Percentiles rank a stretch among this genome's conserved stretches.
Conservation (phyloP, 805 yeast genomes). For the Pichia kluyveri region DNA sequence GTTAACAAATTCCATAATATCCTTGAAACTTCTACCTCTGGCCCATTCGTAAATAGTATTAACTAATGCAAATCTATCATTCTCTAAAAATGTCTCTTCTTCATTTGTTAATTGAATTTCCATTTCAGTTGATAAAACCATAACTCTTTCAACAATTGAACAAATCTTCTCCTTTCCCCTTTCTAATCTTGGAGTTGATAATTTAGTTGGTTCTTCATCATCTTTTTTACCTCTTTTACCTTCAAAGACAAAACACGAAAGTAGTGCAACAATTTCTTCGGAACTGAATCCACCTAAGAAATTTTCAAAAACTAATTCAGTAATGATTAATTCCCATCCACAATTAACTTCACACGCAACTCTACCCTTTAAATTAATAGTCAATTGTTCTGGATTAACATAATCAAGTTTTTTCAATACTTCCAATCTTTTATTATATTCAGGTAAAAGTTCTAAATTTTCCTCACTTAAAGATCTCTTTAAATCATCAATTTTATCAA, state of each 20-base stretch:
- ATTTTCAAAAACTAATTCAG: conserved; percentile 85
- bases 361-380: conserved; percentile 80
- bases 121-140: conserved; percentile 51
- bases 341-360: conserved; percentile 82
- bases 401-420: conserved; percentile 75
- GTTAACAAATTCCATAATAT: conserved; percentile 79
- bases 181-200: conserved; percentile 69
- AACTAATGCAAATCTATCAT: conserved; percentile 80
- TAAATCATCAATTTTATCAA: conserved; percentile 43
- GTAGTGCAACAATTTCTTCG: conserved; percentile 91
- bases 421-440: conserved; percentile 79
- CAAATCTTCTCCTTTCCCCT: conserved; percentile 58
- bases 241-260: conserved; percentile 89
- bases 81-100: conserved; percentile 75
- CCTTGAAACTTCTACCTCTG: conserved; percentile 82
- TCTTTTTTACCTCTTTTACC: conserved; percentile 46
- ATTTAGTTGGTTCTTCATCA: conserved; percentile 40
- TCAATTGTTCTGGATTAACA: conserved; percentile 59
- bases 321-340: conserved; percentile 84
- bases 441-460: conserved; percentile 83
- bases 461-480: conserved; percentile 70
- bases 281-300: conserved; percentile 90
- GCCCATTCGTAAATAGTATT: conserved; percentile 99
- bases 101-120: conserved; percentile 75
- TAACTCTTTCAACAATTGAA: conserved; percentile 57